Conservation (phyloP, 805 yeast species). For the Scheffersomyces stipitis region DNA sequence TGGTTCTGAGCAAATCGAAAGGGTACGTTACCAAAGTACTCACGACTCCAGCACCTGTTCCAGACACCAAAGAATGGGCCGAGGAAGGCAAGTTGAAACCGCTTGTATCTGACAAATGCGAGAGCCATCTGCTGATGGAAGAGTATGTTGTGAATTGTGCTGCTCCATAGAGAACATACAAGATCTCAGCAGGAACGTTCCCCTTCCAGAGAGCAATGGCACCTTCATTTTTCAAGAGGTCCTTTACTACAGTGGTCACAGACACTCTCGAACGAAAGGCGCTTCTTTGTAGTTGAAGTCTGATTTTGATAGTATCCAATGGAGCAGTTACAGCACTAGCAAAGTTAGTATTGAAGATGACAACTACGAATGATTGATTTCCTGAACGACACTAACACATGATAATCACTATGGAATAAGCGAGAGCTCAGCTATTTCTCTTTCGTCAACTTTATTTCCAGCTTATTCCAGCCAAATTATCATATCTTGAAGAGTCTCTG, state of each 20-base stretch:
- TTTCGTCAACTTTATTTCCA: too few species aligned
- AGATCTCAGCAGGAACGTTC: slow-evolving; percentile 83
- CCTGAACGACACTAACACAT: neutral
- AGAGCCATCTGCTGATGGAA: slow-evolving; percentile 46
- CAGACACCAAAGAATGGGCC: slow-evolving; percentile 56
- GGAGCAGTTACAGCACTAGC: slow-evolving; percentile 68
- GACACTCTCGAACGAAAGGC: slow-evolving; percentile 11
- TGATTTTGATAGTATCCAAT: slow-evolving; percentile 72
- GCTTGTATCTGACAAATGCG: slow-evolving; percentile 21
- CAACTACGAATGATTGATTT: neutral
- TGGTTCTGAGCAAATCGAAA: slow-evolving; percentile 82
- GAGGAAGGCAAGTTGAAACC: slow-evolving; percentile 29
- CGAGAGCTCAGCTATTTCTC: neutral
- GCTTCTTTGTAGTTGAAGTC: slow-evolving; percentile 60
- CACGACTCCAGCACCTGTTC: slow-evolving; percentile 72
- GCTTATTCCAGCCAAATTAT: too few species aligned
- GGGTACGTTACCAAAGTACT: slow-evolving; percentile 84
- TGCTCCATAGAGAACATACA: slow-evolving; percentile 85
- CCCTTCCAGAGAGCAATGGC: slow-evolving; percentile 89
- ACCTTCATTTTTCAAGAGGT: slow-evolving; percentile 64
- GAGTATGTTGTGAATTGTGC: slow-evolving; percentile 78
- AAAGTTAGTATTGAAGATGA: slow-evolving; percentile 19
- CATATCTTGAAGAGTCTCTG: neutral
- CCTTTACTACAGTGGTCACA: slow-evolving; percentile 27
- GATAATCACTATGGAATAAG: neutral